Conservation (phyloP, 192 early-diverging fungal species). For the Backusella tuberculispora region DNA sequence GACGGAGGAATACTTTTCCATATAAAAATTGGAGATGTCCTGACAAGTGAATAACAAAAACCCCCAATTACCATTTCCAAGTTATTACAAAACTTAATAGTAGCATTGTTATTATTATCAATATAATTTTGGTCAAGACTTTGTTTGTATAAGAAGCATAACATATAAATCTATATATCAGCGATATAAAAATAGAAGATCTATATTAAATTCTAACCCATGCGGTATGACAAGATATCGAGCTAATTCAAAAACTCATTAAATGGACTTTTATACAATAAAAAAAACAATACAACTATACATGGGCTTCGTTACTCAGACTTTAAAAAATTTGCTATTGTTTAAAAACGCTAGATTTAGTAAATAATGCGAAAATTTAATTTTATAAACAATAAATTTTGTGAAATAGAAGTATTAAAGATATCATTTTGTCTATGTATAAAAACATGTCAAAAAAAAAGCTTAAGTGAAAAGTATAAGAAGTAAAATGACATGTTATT, state of each 20-base stretch:
- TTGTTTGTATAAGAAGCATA: neutral
- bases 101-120: neutral
- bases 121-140: neutral
- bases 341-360: neutral
- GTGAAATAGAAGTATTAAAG: neutral
- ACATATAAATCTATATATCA: neutral
- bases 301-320: neutral
- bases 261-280: neutral
- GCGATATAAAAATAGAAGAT: neutral
- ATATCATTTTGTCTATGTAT: no score
- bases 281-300: neutral
- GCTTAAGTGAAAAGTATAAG: neutral
- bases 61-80: no score
- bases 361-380: neutral
- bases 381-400: neutral
- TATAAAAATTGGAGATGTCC: no score
- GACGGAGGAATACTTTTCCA: no score
- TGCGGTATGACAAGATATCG: neutral
- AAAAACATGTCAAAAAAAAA: no score
- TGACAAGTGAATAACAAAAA: no score
- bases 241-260: neutral
- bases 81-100: no score
- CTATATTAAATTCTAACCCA: neutral
- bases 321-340: neutral
- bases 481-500: neutral